A percentile compares a stretch with the other conserved stretches of the same genome.
Evolutionary conservation across 768 basidiomycete species (phyloP).

Genomic region (Russula brevipes): DNA sequence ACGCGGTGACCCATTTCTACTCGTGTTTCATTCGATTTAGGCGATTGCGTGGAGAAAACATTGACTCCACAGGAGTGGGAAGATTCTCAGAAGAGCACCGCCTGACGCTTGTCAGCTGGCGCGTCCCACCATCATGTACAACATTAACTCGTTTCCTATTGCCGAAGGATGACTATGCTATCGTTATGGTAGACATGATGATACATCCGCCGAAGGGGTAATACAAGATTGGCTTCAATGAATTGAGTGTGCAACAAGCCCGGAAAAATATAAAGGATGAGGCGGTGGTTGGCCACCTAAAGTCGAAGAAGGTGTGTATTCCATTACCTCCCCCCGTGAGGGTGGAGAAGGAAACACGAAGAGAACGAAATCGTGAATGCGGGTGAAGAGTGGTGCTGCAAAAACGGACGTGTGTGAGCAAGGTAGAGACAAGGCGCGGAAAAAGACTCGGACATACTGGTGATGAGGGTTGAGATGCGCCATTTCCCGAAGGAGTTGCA

Average conservation of each 20-base stretch:
- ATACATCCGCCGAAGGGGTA: background rate
- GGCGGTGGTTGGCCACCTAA: background rate
- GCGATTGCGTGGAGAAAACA: conserved; percentile 49
- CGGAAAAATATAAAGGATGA: background rate
- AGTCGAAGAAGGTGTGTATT: background rate
- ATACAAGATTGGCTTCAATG: background rate
- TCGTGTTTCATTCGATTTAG: background rate
- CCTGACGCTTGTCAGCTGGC: background rate
- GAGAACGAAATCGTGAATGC: background rate
- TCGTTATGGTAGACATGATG: background rate
- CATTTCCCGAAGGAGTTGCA: background rate
- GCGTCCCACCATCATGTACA: background rate
- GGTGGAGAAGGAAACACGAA: background rate
- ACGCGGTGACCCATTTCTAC: conserved; percentile 14
- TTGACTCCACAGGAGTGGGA: conserved; percentile 66
- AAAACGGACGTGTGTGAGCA: background rate
- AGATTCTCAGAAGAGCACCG: conserved; percentile 36
- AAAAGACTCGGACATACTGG: background rate
- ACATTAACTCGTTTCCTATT: background rate
- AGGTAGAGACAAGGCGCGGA: too few species aligned
- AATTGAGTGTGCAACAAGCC: background rate
- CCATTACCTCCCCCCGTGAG: background rate
- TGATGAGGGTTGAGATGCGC: background rate
- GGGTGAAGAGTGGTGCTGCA: background rate
- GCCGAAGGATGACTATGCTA: background rate